These are phyloP conservation scores for Aspergillus saccharolyticus DNA, from an alignment of 495 filamentous ascomycete genomes.

Conservation along the genomic window DNA sequence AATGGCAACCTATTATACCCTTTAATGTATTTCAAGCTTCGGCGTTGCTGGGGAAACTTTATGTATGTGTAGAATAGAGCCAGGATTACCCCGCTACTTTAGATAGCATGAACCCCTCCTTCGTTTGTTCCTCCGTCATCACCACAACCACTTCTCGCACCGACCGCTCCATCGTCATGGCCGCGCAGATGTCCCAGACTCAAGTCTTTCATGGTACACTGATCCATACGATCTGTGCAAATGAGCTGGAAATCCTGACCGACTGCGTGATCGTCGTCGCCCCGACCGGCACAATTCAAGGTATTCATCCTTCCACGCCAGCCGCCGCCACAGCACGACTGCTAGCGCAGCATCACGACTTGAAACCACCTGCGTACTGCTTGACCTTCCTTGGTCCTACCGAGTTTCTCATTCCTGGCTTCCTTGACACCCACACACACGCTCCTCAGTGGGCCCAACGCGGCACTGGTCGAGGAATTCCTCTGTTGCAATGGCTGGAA, in stretches of 20 bases:
- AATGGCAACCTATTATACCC: constrained; percentile 43
- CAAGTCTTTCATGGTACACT: constrained; percentile 47
- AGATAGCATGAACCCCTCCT: not conserved
- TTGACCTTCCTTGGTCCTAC: constrained; percentile 39
- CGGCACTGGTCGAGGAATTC: constrained; percentile 53
- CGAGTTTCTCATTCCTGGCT: constrained; percentile 57
- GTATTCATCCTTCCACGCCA: constrained; percentile 37
- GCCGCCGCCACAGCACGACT: constrained; percentile 33
- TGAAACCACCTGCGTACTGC: constrained; percentile 21
- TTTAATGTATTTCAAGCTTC: constrained; percentile 18
- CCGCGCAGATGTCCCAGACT: not conserved
- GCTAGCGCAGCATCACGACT: constrained; percentile 27
- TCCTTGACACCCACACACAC: constrained; percentile 62
- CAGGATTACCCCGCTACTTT: constrained; percentile 1
- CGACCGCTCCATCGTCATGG: not conserved
- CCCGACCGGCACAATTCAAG: constrained; percentile 38
- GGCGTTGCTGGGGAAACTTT: not conserved
- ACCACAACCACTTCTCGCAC: too few species aligned
- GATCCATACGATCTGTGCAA: constrained; percentile 42
- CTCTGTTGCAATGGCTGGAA: constrained; percentile 56
- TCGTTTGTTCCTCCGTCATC: not conserved
- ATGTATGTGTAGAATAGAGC: not conserved
- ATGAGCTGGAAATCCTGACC: constrained; percentile 44
- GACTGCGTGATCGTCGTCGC: constrained; percentile 42
- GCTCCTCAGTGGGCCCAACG: constrained; percentile 61